Percentiles rank a stretch among this genome's conserved stretches.
Evolutionary conservation across 2,329 filamentous ascomycete genomes (phyloP).

Genomic region (Stachybotrys elegans): DNA sequence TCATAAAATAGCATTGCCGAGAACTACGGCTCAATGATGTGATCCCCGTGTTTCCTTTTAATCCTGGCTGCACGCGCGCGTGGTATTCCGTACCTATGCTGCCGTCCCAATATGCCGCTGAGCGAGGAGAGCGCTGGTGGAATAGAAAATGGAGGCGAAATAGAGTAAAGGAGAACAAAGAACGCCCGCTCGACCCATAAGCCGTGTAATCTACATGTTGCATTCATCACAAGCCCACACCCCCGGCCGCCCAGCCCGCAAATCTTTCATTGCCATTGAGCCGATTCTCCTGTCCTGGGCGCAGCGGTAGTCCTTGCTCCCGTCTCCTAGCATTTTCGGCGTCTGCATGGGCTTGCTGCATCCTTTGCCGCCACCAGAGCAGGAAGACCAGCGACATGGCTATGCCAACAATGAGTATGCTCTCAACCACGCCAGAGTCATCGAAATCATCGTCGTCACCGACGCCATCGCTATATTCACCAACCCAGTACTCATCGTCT

Average conservation of each 20-base stretch:
- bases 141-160: too few species aligned
- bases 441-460: slow-evolving; percentile 58
- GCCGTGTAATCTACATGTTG: slow-evolving; percentile 2
- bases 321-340: slow-evolving; percentile 25
- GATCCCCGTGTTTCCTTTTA: too few species aligned
- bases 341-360: slow-evolving; percentile 52
- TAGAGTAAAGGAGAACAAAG: too few species aligned
- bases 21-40: too few species aligned
- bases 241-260: slow-evolving; percentile 30
- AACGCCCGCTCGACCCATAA: slow-evolving; percentile 15
- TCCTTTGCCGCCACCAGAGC: slow-evolving; percentile 73
- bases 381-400: slow-evolving; percentile 70
- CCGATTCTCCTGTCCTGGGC: slow-evolving; percentile 16
- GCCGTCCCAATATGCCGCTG: too few species aligned
- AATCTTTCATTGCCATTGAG: slow-evolving; percentile 20
- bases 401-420: slow-evolving; percentile 74
- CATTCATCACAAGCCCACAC: slow-evolving; percentile 24
- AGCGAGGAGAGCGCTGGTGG: too few species aligned
- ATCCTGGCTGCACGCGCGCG: too few species aligned
- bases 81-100: too few species aligned
- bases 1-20: too few species aligned
- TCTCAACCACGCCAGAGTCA: slow-evolving; percentile 79
- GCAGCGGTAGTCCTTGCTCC: slow-evolving; percentile 24
- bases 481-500: slow-evolving; percentile 59
- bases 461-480: slow-evolving; percentile 50